Percentiles rank a stretch among this genome's conserved stretches.
These are phyloP conservation scores for Ceratocystis albifundus DNA, from an alignment of 2,329 filamentous ascomycete genomes.

Conservation along the genomic window DNA sequence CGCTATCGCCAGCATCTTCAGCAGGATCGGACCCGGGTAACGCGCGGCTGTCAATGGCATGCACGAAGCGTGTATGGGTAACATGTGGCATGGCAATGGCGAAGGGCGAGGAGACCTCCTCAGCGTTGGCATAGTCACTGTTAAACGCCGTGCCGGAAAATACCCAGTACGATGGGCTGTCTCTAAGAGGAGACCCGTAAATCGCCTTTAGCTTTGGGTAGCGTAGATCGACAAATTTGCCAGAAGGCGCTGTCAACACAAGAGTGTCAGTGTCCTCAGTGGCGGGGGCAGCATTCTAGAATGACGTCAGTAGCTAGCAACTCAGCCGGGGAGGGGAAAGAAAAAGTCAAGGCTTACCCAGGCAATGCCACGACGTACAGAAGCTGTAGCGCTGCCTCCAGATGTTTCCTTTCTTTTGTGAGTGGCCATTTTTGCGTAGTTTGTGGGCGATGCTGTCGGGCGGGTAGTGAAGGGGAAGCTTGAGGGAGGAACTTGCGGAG, in stretches of 20 bases:
- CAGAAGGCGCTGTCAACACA: conserved; percentile 49
- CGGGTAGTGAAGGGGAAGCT: not conserved
- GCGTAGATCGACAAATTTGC: conserved; percentile 51
- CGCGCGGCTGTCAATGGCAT: conserved; percentile 50
- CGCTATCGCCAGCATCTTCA: conserved; percentile 47
- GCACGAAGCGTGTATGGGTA: conserved; percentile 38
- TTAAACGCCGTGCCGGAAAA: conserved; percentile 12
- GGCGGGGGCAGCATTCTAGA: conserved; percentile 11
- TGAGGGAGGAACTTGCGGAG: not conserved
- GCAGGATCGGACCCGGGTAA: conserved; percentile 26
- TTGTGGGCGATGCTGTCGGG: not conserved
- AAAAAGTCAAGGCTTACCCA: conserved; percentile 15
- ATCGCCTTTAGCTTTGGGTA: conserved; percentile 28
- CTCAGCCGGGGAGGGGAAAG: not conserved
- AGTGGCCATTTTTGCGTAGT: not conserved
- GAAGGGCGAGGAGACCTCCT: not conserved
- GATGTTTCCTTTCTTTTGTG: conserved; percentile 14
- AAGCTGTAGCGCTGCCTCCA: conserved; percentile 12
- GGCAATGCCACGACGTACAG: conserved; percentile 17
- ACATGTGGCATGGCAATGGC: conserved; percentile 8
- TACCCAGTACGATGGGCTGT: conserved; percentile 16
- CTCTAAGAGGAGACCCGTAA: not conserved
- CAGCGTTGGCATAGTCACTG: not conserved
- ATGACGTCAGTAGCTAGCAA: not conserved
- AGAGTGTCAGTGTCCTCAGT: conserved; percentile 34